phyloP scores from a whole-genome alignment of 352 stramenopile species.

The Pythium folliculosum region DNA sequence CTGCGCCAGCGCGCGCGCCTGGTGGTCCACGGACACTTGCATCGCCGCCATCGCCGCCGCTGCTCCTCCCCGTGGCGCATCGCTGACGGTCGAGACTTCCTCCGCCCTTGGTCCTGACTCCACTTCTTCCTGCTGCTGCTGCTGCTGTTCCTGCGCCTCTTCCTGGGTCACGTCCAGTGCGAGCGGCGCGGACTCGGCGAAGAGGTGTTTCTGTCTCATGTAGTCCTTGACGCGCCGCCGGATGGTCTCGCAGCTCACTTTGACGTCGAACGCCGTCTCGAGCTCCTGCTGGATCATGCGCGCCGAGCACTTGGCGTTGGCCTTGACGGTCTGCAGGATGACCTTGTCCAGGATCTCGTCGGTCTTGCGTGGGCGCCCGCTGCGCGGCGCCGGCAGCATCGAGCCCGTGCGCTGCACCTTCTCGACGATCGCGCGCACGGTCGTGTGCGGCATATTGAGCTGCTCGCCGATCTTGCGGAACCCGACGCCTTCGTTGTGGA shows the following conservation, averaged over 20 bases:
- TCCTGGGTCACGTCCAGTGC: neutral
- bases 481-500: constrained; percentile 52
- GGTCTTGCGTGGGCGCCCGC: constrained; percentile 60
- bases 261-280: constrained; percentile 44
- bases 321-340: constrained; percentile 60
- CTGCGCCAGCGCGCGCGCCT: neutral
- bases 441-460: constrained; percentile 70
- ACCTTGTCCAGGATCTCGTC: constrained; percentile 66
- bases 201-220: constrained; percentile 38
- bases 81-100: no score
- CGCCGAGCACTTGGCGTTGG: constrained; percentile 59
- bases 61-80: neutral
- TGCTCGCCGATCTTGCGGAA: constrained; percentile 62
- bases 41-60: neutral
- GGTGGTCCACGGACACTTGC: neutral
- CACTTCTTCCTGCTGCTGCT: neutral
- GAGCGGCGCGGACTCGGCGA: constrained; percentile 21
- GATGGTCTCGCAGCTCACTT: constrained; percentile 71
- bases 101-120: no score
- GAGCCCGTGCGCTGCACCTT: constrained; percentile 59
- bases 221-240: constrained; percentile 66
- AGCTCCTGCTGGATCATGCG: constrained; percentile 63
- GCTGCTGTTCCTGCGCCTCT: neutral
- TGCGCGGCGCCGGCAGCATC: constrained; percentile 50
- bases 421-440: constrained; percentile 69